These are phyloP conservation scores for Thermothielavioides terrestris DNA, from an alignment of 495 filamentous ascomycete species.

Conservation along the genomic window DNA sequence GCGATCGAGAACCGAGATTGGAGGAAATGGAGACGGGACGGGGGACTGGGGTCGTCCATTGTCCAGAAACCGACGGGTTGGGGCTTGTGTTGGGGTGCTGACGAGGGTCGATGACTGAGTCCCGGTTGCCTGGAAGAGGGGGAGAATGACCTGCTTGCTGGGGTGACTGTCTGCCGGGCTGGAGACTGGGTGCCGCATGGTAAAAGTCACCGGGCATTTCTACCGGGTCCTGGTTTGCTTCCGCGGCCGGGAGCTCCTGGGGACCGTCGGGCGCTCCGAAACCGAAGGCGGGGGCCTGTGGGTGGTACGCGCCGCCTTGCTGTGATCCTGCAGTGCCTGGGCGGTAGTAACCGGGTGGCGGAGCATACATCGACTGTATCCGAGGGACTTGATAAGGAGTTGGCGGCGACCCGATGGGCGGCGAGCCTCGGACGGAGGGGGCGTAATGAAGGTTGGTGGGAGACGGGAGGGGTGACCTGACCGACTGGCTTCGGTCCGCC, in stretches of 20 bases:
- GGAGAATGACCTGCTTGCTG: background rate
- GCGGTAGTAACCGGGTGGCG: slow-evolving; percentile 12
- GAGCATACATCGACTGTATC: slow-evolving; percentile 20
- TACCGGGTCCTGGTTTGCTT: slow-evolving; percentile 22
- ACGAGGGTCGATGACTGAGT: slow-evolving; percentile 27
- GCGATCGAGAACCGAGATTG: slow-evolving; percentile 24
- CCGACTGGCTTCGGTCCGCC: slow-evolving; percentile 28
- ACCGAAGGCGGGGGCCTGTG: slow-evolving; percentile 3
- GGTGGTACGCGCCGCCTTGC: background rate
- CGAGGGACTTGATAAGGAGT: slow-evolving; percentile 37
- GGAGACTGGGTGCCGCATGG: slow-evolving; percentile 19
- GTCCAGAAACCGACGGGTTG: slow-evolving; percentile 5
- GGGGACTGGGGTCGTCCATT: slow-evolving; percentile 19
- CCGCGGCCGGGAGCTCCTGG: slow-evolving; percentile 18
- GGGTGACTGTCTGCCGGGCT: slow-evolving; percentile 13
- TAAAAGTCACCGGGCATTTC: slow-evolving; percentile 43
- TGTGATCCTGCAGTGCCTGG: slow-evolving; percentile 19
- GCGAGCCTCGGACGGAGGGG: slow-evolving; percentile 17
- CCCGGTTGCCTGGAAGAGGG: slow-evolving; percentile 12
- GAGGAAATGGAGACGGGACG: slow-evolving; percentile 31
- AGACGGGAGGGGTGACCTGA: slow-evolving; percentile 23
- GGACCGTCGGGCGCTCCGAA: slow-evolving; percentile 9
- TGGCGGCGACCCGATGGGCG: slow-evolving; percentile 27
- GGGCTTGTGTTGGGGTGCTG: slow-evolving; percentile 22
- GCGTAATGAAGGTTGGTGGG: slow-evolving; percentile 22